A percentile compares a stretch with the other conserved stretches of the same genome.
Conservation (phyloP, 192 early-diverging fungal species). For the Entomortierella lignicola region DNA sequence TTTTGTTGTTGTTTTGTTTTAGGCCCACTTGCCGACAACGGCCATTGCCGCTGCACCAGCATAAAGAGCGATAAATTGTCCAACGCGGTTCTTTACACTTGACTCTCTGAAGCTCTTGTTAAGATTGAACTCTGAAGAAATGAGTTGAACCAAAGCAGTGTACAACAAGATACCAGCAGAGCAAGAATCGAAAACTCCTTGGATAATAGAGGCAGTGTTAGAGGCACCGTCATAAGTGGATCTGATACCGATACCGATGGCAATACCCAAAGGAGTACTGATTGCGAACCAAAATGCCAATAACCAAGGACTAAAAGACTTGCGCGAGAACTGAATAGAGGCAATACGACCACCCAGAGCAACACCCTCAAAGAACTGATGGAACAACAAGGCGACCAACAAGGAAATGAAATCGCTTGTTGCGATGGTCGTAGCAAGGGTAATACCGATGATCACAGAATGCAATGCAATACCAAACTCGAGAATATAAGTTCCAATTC, state of each 20-base stretch:
- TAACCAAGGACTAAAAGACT: conserved; percentile 59
- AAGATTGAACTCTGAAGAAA: conserved; percentile 76
- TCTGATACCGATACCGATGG: conserved; percentile 80
- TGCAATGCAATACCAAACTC: conserved; percentile 85
- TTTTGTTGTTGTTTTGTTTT: conserved; percentile 8
- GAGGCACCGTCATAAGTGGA: conserved; percentile 68
- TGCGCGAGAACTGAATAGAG: conserved; percentile 52
- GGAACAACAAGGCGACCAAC: conserved; percentile 64
- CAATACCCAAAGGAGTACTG: conserved; percentile 87
- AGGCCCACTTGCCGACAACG: conserved; percentile 83
- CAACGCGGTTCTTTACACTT: conserved; percentile 41
- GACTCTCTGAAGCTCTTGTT: conserved; percentile 61
- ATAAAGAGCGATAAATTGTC: conserved; percentile 72
- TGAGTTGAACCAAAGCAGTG: conserved; percentile 78
- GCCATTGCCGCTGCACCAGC: conserved; percentile 81
- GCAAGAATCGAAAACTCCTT: conserved; percentile 83
- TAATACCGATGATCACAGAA: conserved; percentile 81
- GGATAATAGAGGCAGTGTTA: conserved; percentile 64
- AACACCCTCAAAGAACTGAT: conserved; percentile 83
- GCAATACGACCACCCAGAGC: conserved; percentile 81
- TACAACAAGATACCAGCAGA: conserved; percentile 89
- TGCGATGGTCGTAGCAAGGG: conserved; percentile 67
- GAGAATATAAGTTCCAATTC: conserved; percentile 74
- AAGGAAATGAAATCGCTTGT: conserved; percentile 64
- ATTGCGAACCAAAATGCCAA: conserved; percentile 72